Base-by-base conservation (phyloP, 768 basidiomycete species). In the Mycena epipterygia region DNA sequence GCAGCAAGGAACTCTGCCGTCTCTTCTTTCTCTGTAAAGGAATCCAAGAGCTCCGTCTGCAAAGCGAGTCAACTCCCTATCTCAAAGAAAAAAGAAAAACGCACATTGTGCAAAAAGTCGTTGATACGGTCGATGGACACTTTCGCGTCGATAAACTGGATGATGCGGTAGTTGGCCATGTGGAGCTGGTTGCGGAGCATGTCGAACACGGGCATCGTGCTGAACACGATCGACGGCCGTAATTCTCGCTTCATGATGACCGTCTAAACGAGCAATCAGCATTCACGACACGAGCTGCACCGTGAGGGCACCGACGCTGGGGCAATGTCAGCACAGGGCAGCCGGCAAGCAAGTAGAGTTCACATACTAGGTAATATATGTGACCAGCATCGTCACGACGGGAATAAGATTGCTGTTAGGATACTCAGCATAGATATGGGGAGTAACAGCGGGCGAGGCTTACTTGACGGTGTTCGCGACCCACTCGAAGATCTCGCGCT, bases 71-170 rank as follows among this genome's bases (percentile, higher is more conserved):
- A 39, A 6, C 33, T 42, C 29, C 17, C 17, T 14, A 37, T 58
- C 19, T 23, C 51, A 32, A 37, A n/a, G n/a, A 17, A 0, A 2
- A 6, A 13, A 17, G 48, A 19, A 57, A 17, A 2, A 70, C 79
- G 5, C 39, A 85, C 85, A 29, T 84, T 80, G 51, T 80, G 76
- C 48, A 87, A 74, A 68, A 86, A 86, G 53, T 84, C 79, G 27
- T 83, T 76, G 2, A 87, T 75, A 74, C 93, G 87, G 67, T 89
- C 87, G 5, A 93, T 72, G 2, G 92, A 92, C 3, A 94, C 92
- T 77, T 90, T 90, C 55, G 86, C 89, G 81, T 80, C 74, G 27
- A 73, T 56, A 17, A 73, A 68, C 37, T 66, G 59, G 11, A 77
- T 79, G 29, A 81, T 62, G 17, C 77, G 73, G 68, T 79, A 81